Evolutionary conservation across 176 grass and related monocot species (phyloP), one percentile per base, ranked within the genome.

Genomic region (Juncus inflexus): DNA sequence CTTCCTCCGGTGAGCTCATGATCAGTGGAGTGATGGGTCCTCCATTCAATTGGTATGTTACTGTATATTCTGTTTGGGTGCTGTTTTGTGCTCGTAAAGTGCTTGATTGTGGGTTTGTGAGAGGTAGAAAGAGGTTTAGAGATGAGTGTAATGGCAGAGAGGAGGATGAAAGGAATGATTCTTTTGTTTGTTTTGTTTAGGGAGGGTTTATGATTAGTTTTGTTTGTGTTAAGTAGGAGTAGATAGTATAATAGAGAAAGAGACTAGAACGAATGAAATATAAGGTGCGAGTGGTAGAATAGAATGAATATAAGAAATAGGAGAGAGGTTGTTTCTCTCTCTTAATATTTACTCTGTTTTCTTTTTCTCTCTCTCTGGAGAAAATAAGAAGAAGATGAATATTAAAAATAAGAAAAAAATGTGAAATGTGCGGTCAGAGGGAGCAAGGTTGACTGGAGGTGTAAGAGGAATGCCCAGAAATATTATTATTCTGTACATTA

Each of bases 401-500:
- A 28, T 28, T 1, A 28, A 28, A 28, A 28, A 28, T 28, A 28
- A 28, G 19, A 71, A 71, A 71, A 57, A 70, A 70, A 56, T 57
- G 14, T 13, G 67, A 55, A 70, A 57, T 70, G 67, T 71, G 67
- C 50, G 67, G 67, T 71, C 67, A 71, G 42, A 55, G 52, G 67
- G 67, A 59, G 40, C 50, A 71, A 71, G 67, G 67, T 71, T 71
- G 67, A 71, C 67, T 55, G 67, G 67, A 37, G 52, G 81, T 81
- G 75, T 74, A 80, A 86, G 79, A 77, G 76, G 72, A 90, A 80
- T 83, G 72, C 83, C 50, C 67, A 74, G 75, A 66, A 74, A 74
- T 74, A 90, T 77, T 83, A 66, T 66, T 50, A 86, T 78, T 80
- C 61, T 77, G 16, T 70, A 65, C 79, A 86, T 86, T 86, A 74